phyloP scores from a whole-genome alignment of 805 yeast species.

The Candida verbasci region DNA sequence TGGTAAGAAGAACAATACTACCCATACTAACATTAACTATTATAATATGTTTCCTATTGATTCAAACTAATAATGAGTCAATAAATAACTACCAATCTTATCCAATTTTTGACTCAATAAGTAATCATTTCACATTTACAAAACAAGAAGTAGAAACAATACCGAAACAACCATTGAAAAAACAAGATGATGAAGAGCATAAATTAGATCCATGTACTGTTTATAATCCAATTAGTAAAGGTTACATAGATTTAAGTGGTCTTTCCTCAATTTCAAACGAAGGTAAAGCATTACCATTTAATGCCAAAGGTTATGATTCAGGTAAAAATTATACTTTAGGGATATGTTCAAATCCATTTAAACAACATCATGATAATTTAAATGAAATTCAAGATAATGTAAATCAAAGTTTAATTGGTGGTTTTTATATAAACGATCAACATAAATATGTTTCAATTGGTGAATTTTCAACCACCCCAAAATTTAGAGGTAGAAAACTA shows the following conservation, averaged over 20 bases:
- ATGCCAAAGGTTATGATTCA: slow-evolving; percentile 65
- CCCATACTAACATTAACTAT: slow-evolving; percentile 1
- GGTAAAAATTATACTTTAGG: slow-evolving; percentile 64
- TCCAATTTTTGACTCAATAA: slow-evolving; percentile 11
- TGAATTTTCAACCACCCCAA: slow-evolving; percentile 54
- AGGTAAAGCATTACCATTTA: slow-evolving; percentile 52
- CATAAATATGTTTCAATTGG: slow-evolving; percentile 46
- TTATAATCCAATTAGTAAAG: slow-evolving; percentile 33
- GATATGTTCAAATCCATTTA: slow-evolving; percentile 41
- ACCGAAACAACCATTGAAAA: background rate
- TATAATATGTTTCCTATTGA: slow-evolving; percentile 1
- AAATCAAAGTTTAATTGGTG: slow-evolving; percentile 39
- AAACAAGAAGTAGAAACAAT: background rate
- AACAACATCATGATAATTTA: slow-evolving; percentile 35
- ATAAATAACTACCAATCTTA: background rate
- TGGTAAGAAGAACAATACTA: slow-evolving; percentile 6
- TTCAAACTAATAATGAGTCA: slow-evolving; percentile 1
- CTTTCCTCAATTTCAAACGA: slow-evolving; percentile 45
- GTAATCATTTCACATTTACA: slow-evolving; percentile 8
- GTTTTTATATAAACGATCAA: slow-evolving; percentile 39
- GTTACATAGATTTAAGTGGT: slow-evolving; percentile 51
- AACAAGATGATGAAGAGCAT: slow-evolving; percentile 9
- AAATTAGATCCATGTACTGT: slow-evolving; percentile 36
- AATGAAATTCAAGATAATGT: slow-evolving; percentile 37
- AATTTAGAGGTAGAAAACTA: slow-evolving; percentile 66